Percentiles rank a stretch among this genome's conserved stretches.
Conservation (phyloP, 2,329 filamentous ascomycete species). For the Fusarium gaditjirri region DNA sequence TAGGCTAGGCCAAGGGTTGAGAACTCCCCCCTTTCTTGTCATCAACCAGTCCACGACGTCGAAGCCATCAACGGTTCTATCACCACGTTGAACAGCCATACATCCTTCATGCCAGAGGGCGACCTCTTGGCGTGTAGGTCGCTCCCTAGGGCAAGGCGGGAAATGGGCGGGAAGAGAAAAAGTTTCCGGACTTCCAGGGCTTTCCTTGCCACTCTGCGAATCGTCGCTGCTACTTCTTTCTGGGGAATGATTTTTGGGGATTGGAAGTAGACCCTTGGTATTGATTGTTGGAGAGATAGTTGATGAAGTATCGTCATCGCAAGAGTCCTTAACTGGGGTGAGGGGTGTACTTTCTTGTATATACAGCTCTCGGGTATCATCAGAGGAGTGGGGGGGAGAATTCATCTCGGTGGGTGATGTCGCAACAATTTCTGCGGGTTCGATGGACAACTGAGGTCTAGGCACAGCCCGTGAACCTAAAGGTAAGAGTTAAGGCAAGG, state of each 20-base stretch:
- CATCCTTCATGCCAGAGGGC: constrained; percentile 38
- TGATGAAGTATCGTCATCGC: not conserved
- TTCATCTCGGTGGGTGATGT: not conserved
- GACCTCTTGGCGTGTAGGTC: not conserved
- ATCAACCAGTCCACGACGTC: constrained; percentile 39
- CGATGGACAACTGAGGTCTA: not conserved
- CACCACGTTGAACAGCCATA: constrained; percentile 12
- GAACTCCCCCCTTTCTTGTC: constrained; percentile 35
- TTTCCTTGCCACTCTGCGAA: not conserved
- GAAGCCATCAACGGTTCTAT: constrained; percentile 26
- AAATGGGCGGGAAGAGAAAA: constrained; percentile 14
- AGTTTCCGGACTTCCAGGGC: not conserved
- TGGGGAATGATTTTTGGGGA: not conserved
- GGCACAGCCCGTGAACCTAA: not conserved
- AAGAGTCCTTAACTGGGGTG: not conserved
- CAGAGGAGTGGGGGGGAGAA: not conserved
- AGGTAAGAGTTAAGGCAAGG: not conserved
- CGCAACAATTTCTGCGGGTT: not conserved
- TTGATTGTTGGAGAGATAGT: not conserved
- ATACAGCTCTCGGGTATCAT: not conserved
- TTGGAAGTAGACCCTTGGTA: not conserved
- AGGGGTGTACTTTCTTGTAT: not conserved
- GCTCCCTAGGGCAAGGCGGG: constrained; percentile 23
- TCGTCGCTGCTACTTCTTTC: constrained; percentile 18
- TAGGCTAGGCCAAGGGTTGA: constrained; percentile 32